Evolutionary conservation across 768 basidiomycete genomes (phyloP), one percentile per base, ranked within the genome.

Genomic region (Scleroderma bovista): DNA sequence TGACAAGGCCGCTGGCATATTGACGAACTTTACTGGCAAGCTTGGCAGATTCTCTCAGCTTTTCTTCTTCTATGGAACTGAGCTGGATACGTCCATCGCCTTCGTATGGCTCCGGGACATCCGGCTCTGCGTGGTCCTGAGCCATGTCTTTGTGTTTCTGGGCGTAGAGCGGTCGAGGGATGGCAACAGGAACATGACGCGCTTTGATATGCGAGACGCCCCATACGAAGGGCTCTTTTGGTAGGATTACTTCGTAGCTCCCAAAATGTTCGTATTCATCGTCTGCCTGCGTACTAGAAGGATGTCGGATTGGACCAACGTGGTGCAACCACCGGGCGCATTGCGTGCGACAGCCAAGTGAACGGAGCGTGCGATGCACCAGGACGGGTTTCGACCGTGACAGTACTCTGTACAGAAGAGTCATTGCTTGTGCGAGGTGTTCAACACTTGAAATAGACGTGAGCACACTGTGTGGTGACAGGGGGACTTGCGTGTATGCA

Each of bases 151-250:
- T 34, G 17, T 49, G 13, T 50, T 48, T 31, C 45, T 52, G 26
- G 33, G 49, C 49, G 60, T 91, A 92, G 1, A 66, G 57, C 1
- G 90, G 90, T 37, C 72, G 69, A 2, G 45, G 15, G 26, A 89
- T 88, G 47, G 68, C 59, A 0, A 61, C 33, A 10, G 89, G 88
- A 11, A 91, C 84, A 6, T 52, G 44, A 39, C 80, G 78, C 23
- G 75, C 76, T 3, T 55, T 59, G 33, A 88, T 82, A 53, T 87
- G 84, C 16, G 75, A 70, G 10, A 81, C 78, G 11, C 85, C 84
- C 63, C 77, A 79, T 16, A 82, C 68, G 50, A 75, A 81, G 0
- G 84, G 84, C 55, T 87, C 84, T 19, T 73, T 61, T 1, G 84
- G 86, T 12, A 87, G 70, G 46, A 88, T 81, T 29, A 87, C 65